Conservation (phyloP, 148 eudicot species). For the Limonium bicolor region DNA sequence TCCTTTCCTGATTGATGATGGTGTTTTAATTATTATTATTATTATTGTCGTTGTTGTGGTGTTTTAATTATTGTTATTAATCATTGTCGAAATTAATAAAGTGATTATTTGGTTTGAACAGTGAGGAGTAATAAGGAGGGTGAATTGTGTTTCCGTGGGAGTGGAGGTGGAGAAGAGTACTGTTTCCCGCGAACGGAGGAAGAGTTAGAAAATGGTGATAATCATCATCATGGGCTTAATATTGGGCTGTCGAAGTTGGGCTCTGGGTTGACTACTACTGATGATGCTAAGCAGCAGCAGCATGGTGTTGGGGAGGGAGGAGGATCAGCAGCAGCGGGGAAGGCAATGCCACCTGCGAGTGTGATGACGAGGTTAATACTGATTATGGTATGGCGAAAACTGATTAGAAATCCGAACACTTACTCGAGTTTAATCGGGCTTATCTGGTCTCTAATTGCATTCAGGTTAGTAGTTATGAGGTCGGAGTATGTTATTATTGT, state of each 20-base stretch:
- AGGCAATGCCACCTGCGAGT: conserved; percentile 49
- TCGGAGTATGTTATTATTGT: neutral
- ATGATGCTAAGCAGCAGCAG: conserved; percentile 22
- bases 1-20: too few species aligned
- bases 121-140: conserved; percentile 10
- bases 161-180: conserved; percentile 15
- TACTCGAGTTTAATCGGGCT: conserved; percentile 56
- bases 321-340: conserved; percentile 3
- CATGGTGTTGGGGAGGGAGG: conserved; percentile 11
- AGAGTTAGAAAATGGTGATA: conserved; percentile 7
- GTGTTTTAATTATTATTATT: conserved; percentile 10
- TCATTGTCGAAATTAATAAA: neutral
- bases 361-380: conserved; percentile 52
- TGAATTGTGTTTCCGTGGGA: conserved; percentile 22
- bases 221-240: too few species aligned
- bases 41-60: neutral
- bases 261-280: conserved; percentile 20
- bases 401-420: conserved; percentile 57
- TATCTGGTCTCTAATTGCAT: conserved; percentile 37
- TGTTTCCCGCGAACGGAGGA: conserved; percentile 17
- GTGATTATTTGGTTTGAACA: too few species aligned
- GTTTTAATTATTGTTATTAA: neutral
- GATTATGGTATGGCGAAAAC: conserved; percentile 66
- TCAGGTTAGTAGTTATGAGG: conserved; percentile 12
- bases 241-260: conserved; percentile 27